phyloP scores from a whole-genome alignment of 2,329 filamentous ascomycete genomes.

The Fusarium cicatricum region DNA sequence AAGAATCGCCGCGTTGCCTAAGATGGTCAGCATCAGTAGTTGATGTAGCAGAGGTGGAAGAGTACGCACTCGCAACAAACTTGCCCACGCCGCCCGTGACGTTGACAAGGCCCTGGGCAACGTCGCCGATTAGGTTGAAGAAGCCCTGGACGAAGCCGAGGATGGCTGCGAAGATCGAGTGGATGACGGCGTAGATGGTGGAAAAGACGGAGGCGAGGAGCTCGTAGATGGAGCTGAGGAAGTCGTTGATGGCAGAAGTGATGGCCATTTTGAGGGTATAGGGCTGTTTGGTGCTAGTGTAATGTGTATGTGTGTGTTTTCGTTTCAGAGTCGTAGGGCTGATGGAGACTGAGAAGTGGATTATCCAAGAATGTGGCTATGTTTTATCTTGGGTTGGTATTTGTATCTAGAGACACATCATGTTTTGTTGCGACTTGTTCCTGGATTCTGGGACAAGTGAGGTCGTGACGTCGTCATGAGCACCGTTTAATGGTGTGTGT shows the following conservation, averaged over 20 bases:
- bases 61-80: constrained; percentile 48
- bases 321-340: neutral
- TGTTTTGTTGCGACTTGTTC: constrained; percentile 12
- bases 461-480: constrained; percentile 44
- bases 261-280: constrained; percentile 44
- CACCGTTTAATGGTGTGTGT: constrained; percentile 19
- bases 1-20: constrained; percentile 50
- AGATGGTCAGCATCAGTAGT: neutral
- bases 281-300: neutral
- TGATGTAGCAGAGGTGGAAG: neutral
- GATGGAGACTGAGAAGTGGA: neutral
- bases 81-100: constrained; percentile 51
- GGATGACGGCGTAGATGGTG: constrained; percentile 47
- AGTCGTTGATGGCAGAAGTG: constrained; percentile 47
- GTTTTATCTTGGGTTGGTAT: neutral
- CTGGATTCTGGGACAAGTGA: constrained; percentile 10
- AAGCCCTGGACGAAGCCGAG: constrained; percentile 50
- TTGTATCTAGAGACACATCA: neutral
- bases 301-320: neutral
- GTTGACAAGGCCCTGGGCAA: constrained; percentile 48
- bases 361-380: neutral
- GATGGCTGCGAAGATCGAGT: constrained; percentile 46
- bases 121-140: constrained; percentile 47
- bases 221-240: constrained; percentile 54
- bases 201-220: constrained; percentile 50